Conservation (phyloP, 371 early-diverging fungal genomes). For the Mucor circinelloides region DNA sequence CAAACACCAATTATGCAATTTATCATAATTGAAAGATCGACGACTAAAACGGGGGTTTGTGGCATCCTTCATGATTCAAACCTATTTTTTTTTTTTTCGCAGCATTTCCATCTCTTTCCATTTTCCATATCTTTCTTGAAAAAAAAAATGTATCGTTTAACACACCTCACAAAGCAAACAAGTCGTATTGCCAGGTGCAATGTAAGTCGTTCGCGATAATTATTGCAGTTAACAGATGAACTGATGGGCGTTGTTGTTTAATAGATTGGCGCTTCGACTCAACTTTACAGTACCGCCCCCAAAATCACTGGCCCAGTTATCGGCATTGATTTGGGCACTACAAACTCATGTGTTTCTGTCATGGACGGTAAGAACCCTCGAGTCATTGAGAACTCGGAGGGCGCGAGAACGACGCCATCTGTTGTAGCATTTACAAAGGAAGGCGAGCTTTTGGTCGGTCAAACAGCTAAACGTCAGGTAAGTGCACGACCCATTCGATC, state of each 20-base stretch:
- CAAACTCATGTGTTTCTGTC: slow-evolving; percentile 96
- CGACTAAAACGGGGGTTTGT: slow-evolving; percentile 2
- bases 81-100: neutral
- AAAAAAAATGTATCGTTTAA: neutral
- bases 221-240: neutral
- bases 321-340: slow-evolving; percentile 98
- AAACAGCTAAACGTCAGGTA: slow-evolving; percentile 86
- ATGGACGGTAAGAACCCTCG: slow-evolving; percentile 93
- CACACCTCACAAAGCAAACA: neutral
- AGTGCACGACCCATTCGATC: neutral
- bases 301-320: slow-evolving; percentile 83
- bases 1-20: neutral
- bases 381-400: slow-evolving; percentile 94
- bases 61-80: neutral
- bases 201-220: neutral
- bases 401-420: slow-evolving; percentile 95
- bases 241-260: neutral
- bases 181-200: neutral
- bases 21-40: neutral
- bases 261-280: neutral
- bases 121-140: neutral
- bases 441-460: slow-evolving; percentile 89
- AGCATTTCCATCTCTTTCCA: slow-evolving; percentile 3
- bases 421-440: slow-evolving; percentile 90
- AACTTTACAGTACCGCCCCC: neutral